Evolutionary conservation across 306 rosid genomes (phyloP).

Genomic region (Cucurbita pepo): DNA sequence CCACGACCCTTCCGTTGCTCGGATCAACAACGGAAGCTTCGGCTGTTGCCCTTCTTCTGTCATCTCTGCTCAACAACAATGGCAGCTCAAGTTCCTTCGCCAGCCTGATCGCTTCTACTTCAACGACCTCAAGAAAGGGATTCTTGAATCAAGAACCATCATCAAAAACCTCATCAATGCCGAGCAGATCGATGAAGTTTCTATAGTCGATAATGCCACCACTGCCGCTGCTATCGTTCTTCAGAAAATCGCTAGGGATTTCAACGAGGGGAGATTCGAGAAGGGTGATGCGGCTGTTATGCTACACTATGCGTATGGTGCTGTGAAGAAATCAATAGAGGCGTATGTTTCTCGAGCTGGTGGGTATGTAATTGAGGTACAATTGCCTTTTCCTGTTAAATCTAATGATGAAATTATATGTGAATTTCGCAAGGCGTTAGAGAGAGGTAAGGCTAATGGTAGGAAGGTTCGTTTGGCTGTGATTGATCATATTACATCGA

Average conservation of each 20-base stretch:
- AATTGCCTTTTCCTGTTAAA: constrained; percentile 65
- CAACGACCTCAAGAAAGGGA: constrained; percentile 42
- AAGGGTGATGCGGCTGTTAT: constrained; percentile 64
- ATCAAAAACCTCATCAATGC: constrained; percentile 63
- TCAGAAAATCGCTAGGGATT: constrained; percentile 66
- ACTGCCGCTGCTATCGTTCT: constrained; percentile 95
- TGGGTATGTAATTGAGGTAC: constrained; percentile 68
- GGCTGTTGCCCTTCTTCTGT: constrained; percentile 71
- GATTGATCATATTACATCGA: constrained; percentile 87
- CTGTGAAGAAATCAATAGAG: constrained; percentile 82
- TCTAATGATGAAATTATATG: constrained; percentile 53
- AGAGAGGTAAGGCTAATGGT: constrained; percentile 52
- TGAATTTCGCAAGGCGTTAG: constrained; percentile 63
- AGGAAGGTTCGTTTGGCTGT: constrained; percentile 72
- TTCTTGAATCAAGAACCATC: constrained; percentile 41
- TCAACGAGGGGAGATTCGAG: constrained; percentile 48
- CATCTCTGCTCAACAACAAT: constrained; percentile 38
- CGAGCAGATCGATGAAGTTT: constrained; percentile 52
- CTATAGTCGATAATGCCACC: constrained; percentile 96
- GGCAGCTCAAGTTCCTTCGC: constrained; percentile 45
- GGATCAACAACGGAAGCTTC: constrained; percentile 90
- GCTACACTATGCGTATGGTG: constrained; percentile 87
- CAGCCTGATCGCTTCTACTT: constrained; percentile 82
- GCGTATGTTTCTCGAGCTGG: constrained; percentile 86
- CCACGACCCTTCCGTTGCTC: constrained; percentile 59